A percentile compares a stretch with the other conserved stretches of the same genome.
Conservation (phyloP, 1,284 basidiomycete species). For the Cryptococcus deneoformans region DNA sequence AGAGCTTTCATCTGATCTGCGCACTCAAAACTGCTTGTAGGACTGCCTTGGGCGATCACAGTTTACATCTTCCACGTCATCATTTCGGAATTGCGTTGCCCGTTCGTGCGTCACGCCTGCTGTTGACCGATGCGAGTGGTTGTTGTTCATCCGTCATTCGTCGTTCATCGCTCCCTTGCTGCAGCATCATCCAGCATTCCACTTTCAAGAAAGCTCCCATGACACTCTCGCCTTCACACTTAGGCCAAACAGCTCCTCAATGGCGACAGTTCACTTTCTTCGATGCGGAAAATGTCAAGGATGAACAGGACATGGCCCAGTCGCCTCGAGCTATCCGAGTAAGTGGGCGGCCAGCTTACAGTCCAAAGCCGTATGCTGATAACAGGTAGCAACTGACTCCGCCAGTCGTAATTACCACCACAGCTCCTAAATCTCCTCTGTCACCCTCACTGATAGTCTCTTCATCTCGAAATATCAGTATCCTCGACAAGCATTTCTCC, state of each 20-base stretch:
- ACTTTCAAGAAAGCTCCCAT: background rate
- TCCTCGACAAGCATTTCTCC: constrained; percentile 70
- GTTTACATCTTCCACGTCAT: too few species aligned
- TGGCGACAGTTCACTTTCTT: constrained; percentile 71
- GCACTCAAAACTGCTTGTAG: too few species aligned
- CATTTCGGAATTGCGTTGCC: too few species aligned
- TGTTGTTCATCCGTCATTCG: too few species aligned
- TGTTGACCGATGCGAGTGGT: too few species aligned
- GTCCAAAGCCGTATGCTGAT: background rate
- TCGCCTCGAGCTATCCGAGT: constrained; percentile 76
- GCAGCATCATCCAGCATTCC: background rate
- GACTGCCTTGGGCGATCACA: too few species aligned
- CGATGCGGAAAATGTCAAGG: constrained; percentile 63
- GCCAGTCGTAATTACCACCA: constrained; percentile 35
- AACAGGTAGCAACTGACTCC: constrained; percentile 23
- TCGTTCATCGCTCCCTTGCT: too few species aligned
- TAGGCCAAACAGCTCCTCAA: constrained; percentile 31
- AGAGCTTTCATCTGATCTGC: too few species aligned
- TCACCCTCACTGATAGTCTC: constrained; percentile 36
- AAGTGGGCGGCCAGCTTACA: constrained; percentile 5
- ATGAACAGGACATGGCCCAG: constrained; percentile 69
- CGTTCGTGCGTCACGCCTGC: too few species aligned
- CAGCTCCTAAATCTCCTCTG: constrained; percentile 35
- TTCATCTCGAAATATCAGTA: constrained; percentile 29
- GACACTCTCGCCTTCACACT: constrained; percentile 4